phyloP scores from a whole-genome alignment of 345 rosid genomes.

The Syzygium aqueum region DNA sequence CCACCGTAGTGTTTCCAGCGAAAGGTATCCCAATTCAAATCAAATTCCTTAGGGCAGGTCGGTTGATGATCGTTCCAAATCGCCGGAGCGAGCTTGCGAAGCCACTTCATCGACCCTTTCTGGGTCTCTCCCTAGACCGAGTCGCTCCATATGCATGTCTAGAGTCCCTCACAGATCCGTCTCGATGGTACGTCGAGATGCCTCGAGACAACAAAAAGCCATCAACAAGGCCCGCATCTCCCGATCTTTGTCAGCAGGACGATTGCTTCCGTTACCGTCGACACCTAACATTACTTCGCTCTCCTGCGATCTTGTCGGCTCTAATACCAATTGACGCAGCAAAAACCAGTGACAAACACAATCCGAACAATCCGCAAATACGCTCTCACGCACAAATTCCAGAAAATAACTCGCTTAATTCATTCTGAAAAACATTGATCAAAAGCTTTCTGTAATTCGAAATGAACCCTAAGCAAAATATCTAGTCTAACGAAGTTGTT shows the following conservation, averaged over 20 bases:
- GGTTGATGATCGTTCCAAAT: neutral
- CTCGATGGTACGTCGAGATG: neutral
- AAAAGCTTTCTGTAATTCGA: neutral
- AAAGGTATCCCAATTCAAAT: neutral
- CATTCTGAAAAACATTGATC: neutral
- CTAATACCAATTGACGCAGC: neutral
- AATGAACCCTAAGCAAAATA: neutral
- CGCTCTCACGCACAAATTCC: neutral
- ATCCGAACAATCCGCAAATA: neutral
- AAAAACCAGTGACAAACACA: neutral
- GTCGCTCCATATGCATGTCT: neutral
- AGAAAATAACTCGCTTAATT: neutral
- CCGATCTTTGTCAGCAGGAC: neutral
- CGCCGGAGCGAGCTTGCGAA: neutral
- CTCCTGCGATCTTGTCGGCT: neutral
- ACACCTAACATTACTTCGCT: neutral
- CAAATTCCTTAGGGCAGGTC: neutral
- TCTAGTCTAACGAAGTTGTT: neutral
- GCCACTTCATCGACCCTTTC: neutral
- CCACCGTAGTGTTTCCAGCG: neutral
- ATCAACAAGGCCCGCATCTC: neutral
- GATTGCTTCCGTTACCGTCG: neutral
- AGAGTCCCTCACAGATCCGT: neutral
- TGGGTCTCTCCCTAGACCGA: neutral
- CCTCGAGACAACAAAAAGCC: neutral